Conservation (phyloP, 2,329 filamentous ascomycete genomes). For the Sporothrix euskadiensis region DNA sequence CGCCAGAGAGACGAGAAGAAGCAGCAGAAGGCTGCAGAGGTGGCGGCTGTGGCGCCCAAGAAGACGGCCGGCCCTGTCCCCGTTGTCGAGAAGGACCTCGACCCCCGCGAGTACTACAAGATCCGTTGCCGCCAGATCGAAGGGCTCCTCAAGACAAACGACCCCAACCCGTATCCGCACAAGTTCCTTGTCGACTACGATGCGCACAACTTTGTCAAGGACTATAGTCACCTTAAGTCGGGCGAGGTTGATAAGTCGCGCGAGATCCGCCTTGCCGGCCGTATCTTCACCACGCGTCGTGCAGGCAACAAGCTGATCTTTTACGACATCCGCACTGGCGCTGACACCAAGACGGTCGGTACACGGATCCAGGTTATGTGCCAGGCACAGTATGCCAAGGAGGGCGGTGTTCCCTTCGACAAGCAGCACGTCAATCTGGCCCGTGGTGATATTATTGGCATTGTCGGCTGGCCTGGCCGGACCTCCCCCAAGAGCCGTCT, state of each 20-base stretch:
- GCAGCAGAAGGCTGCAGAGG: constrained; percentile 73
- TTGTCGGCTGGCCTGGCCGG: constrained; percentile 78
- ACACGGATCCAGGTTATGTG: constrained; percentile 88
- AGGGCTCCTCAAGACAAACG: constrained; percentile 66
- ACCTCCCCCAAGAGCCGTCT: constrained; percentile 91
- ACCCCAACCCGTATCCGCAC: constrained; percentile 88
- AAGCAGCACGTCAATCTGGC: constrained; percentile 87
- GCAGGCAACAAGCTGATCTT: constrained; percentile 85
- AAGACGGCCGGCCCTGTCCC: constrained; percentile 56
- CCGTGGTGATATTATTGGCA: constrained; percentile 88
- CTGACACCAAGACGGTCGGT: constrained; percentile 60
- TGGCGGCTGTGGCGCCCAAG: constrained; percentile 53
- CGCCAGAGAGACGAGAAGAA: constrained; percentile 86
- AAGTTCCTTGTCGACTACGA: constrained; percentile 86
- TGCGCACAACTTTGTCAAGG: constrained; percentile 73
- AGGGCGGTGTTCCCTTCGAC: constrained; percentile 66
- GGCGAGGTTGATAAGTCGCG: constrained; percentile 79
- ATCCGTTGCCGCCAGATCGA: constrained; percentile 82
- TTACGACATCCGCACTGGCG: constrained; percentile 73
- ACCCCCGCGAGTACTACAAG: constrained; percentile 80
- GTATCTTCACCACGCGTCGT: constrained; percentile 85
- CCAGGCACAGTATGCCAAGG: constrained; percentile 75
- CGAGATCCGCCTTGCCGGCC: constrained; percentile 73
- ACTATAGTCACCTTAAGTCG: constrained; percentile 80
- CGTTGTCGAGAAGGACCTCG: constrained; percentile 61